phyloP scores from a whole-genome alignment of 176 grass and related monocot species.

The Oryza officinalis region DNA sequence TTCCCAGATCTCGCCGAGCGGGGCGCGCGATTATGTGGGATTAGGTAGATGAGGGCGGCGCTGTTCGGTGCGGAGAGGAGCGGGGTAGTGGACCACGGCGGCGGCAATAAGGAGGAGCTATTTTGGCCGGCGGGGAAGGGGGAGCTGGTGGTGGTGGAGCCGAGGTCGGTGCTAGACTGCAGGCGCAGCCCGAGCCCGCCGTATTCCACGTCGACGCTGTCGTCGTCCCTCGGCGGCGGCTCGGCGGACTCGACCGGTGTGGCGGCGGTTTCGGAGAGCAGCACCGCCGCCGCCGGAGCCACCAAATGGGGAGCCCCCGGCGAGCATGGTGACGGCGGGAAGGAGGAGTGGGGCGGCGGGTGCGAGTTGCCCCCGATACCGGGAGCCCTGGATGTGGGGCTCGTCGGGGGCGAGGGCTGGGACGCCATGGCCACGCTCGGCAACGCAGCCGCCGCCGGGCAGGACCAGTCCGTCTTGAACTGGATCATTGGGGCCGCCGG shows the following conservation, averaged over 20 bases:
- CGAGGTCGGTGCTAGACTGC: constrained; percentile 88
- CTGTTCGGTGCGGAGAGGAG: constrained; percentile 61
- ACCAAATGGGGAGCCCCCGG: constrained; percentile 39
- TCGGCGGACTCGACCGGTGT: constrained; percentile 59
- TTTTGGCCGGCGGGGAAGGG: constrained; percentile 40
- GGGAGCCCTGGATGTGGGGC: constrained; percentile 48
- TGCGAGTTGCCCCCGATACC: constrained; percentile 76
- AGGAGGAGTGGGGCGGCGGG: constrained; percentile 56
- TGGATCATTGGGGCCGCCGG: constrained; percentile 90
- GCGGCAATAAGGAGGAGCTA: constrained; percentile 27
- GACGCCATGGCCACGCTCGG: constrained; percentile 73
- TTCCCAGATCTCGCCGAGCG: constrained; percentile 34
- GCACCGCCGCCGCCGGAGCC: constrained; percentile 54
- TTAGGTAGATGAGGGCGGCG: constrained; percentile 88
- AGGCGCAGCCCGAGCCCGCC: constrained; percentile 73
- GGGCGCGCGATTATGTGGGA: constrained; percentile 43
- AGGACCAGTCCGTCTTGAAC: constrained; percentile 84
- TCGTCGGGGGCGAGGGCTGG: constrained; percentile 58
- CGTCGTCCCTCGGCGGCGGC: constrained; percentile 82
- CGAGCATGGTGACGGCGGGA: constrained; percentile 20
- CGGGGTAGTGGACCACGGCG: constrained; percentile 40
- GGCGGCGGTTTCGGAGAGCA: constrained; percentile 70
- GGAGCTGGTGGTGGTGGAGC: constrained; percentile 45
- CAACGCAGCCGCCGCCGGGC: constrained; percentile 35
- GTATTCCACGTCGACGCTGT: constrained; percentile 68